phyloP scores from a whole-genome alignment of 140 eudicot species.

The Anethum foeniculum region DNA sequence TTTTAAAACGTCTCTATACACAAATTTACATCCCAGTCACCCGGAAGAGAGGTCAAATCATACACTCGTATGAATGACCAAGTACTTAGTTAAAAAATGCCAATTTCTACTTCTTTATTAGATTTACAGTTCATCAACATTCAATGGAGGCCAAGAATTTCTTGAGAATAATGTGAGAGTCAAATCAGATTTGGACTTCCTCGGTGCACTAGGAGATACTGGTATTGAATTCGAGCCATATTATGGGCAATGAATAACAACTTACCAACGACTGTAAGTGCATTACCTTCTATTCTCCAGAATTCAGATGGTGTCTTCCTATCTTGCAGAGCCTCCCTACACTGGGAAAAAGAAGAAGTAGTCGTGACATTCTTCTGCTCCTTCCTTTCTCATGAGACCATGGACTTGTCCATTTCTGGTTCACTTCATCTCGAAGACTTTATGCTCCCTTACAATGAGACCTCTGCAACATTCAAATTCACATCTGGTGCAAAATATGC shows the following conservation, averaged over 20 bases:
- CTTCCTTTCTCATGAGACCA: constrained; percentile 52
- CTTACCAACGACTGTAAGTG: constrained; percentile 57
- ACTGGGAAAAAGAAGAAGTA: constrained; percentile 57
- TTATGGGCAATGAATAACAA: constrained; percentile 66
- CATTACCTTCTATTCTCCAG: constrained; percentile 36
- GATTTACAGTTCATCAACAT: constrained; percentile 70
- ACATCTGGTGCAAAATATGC: constrained; percentile 51
- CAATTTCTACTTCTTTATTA: too few species aligned
- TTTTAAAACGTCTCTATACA: too few species aligned
- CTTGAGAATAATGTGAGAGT: constrained; percentile 54
- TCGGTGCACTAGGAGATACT: constrained; percentile 85
- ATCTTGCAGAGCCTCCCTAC: constrained; percentile 47
- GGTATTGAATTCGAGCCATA: constrained; percentile 88
- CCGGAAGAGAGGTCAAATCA: too few species aligned
- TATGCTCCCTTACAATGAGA: constrained; percentile 64
- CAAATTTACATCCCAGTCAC: too few species aligned
- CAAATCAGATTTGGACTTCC: constrained; percentile 60
- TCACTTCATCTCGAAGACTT: constrained; percentile 57
- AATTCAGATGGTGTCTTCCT: constrained; percentile 59
- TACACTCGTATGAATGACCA: too few species aligned
- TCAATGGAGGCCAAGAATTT: constrained; percentile 26
- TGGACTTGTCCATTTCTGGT: constrained; percentile 48
- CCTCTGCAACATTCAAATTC: constrained; percentile 38
- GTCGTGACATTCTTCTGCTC: constrained; percentile 69
- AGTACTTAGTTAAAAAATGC: too few species aligned